Evolutionary conservation across 2,329 filamentous ascomycete species (phyloP).

Genomic region (Annulohypoxylon truncatum): DNA sequence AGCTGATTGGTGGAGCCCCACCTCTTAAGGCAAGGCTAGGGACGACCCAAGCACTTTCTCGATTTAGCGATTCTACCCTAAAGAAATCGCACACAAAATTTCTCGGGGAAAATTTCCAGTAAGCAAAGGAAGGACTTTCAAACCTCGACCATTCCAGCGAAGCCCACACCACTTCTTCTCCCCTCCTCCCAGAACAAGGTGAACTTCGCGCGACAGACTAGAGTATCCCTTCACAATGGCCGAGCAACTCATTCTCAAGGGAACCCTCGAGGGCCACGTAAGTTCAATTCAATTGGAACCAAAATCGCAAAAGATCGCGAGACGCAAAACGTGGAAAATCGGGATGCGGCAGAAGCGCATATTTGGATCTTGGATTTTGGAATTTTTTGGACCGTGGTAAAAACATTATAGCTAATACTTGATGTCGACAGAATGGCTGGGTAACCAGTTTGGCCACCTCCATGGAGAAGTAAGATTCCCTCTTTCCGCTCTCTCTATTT

Average conservation of each 20-base stretch:
- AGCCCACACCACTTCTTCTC: constrained; percentile 50
- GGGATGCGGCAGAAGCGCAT: constrained; percentile 3
- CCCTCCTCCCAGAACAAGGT: constrained; percentile 51
- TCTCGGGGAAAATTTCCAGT: constrained; percentile 53
- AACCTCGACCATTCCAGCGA: constrained; percentile 31
- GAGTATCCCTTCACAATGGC: constrained; percentile 71
- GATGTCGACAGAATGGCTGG: constrained; percentile 80
- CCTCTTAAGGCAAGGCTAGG: constrained; percentile 39
- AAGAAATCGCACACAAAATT: constrained; percentile 65
- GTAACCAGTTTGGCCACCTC: constrained; percentile 98
- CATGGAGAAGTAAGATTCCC: constrained; percentile 87
- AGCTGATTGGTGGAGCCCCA: constrained; percentile 49
- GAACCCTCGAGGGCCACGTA: constrained; percentile 97
- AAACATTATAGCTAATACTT: constrained; percentile 44
- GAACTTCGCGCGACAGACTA: constrained; percentile 45
- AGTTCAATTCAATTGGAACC: constrained; percentile 47
- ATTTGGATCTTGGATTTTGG: not conserved
- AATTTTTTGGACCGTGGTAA: not conserved
- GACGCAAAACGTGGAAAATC: not conserved
- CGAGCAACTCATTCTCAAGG: constrained; percentile 95
- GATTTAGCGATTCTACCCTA: constrained; percentile 55
- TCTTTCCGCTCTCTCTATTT: not conserved
- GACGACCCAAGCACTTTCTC: constrained; percentile 1
- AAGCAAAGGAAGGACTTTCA: constrained; percentile 52
- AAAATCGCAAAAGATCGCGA: not conserved